These are phyloP conservation scores for Aspergillus ruber DNA, from an alignment of 2,329 filamentous ascomycete species.

Conservation along the genomic window DNA sequence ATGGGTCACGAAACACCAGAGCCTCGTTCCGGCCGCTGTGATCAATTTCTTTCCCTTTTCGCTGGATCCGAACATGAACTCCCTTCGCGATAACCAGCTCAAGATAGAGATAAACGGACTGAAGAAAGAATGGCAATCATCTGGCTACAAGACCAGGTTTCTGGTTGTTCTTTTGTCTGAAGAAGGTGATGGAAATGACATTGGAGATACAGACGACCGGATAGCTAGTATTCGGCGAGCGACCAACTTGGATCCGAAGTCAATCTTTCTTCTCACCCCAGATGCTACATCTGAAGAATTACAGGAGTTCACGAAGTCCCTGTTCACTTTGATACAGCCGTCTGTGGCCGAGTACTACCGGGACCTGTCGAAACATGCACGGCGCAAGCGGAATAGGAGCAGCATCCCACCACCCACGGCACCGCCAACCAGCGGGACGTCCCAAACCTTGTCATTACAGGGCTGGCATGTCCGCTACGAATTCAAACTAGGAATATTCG, in stretches of 20 bases:
- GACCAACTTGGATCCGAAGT: slow-evolving; percentile 74
- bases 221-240: slow-evolving; percentile 71
- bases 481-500: slow-evolving; percentile 84
- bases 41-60: slow-evolving; percentile 74
- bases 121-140: slow-evolving; percentile 56
- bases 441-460: slow-evolving; percentile 73
- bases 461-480: slow-evolving; percentile 95
- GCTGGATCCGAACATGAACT: slow-evolving; percentile 65
- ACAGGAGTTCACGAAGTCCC: slow-evolving; percentile 63
- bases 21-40: slow-evolving; percentile 71
- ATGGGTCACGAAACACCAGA: slow-evolving; percentile 87
- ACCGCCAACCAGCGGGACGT: slow-evolving; percentile 75
- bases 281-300: slow-evolving; percentile 66
- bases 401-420: slow-evolving; percentile 72
- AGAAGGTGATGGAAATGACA: slow-evolving; percentile 57
- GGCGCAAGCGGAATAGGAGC: slow-evolving; percentile 78
- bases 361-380: slow-evolving; percentile 83
- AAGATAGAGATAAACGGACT: slow-evolving; percentile 79
- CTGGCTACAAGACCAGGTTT: slow-evolving; percentile 66
- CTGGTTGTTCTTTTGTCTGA: slow-evolving; percentile 73
- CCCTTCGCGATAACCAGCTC: slow-evolving; percentile 76
- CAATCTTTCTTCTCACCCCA: slow-evolving; percentile 76
- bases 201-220: slow-evolving; percentile 64
- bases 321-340: slow-evolving; percentile 67
- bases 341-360: slow-evolving; percentile 83